Evolutionary conservation across 768 basidiomycete species (phyloP).

Genomic region (Rubroboletus pulcherrimus): DNA sequence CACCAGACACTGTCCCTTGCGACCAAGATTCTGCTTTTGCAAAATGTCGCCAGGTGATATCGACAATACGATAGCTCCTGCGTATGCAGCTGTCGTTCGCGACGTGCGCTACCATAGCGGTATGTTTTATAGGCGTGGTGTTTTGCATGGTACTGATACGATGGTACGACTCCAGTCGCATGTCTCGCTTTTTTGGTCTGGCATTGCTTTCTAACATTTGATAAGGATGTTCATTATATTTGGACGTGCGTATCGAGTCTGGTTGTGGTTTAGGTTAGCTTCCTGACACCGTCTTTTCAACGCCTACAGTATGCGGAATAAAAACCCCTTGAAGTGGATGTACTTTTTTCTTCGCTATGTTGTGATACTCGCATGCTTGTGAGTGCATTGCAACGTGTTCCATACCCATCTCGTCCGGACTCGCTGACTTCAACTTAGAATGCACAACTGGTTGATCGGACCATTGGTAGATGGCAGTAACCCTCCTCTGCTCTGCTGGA

Average conservation of each 20-base stretch:
- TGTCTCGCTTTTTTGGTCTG: constrained; percentile 14
- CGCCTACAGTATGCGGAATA: constrained; percentile 20
- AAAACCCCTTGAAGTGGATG: constrained; percentile 28
- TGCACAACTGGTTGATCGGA: constrained; percentile 13
- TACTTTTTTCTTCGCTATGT: constrained; percentile 29
- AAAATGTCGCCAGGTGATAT: not conserved
- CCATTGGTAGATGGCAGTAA: constrained; percentile 12
- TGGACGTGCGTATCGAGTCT: constrained; percentile 19
- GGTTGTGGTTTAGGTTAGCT: not conserved
- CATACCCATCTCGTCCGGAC: not conserved
- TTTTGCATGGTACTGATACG: not conserved
- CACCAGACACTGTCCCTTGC: not conserved
- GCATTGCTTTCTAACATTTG: constrained; percentile 10
- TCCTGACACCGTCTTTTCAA: not conserved
- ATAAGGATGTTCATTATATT: constrained; percentile 19
- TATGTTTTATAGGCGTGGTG: not conserved
- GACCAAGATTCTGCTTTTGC: not conserved
- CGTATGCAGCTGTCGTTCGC: not conserved
- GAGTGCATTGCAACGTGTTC: not conserved
- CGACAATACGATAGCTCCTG: not conserved
- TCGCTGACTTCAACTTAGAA: constrained; percentile 1
- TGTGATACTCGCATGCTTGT: constrained; percentile 19
- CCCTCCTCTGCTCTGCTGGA: not conserved
- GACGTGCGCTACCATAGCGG: constrained; percentile 13
- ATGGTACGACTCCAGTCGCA: constrained; percentile 3